These are phyloP conservation scores for Caryopteris hybrid DNA, from an alignment of 305 asterid genomes.

Conservation along the genomic window DNA sequence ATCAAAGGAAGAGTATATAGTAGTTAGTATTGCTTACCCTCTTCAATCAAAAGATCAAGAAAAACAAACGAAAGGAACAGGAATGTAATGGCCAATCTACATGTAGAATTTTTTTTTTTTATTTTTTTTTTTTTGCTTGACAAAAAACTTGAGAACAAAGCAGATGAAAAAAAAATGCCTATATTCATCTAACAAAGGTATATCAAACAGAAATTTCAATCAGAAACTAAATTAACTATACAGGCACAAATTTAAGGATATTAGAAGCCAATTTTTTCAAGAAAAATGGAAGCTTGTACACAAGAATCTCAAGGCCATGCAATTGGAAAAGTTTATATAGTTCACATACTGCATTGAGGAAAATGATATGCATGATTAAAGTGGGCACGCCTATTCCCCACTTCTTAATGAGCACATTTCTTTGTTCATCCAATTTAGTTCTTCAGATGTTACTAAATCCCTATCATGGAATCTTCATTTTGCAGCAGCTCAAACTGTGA, in stretches of 20 bases:
- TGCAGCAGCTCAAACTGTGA: too few species aligned
- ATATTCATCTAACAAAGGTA: neutral
- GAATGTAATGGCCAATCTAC: neutral
- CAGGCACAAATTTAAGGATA: conserved; percentile 1
- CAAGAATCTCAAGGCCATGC: neutral
- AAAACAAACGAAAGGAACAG: neutral
- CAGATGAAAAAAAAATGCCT: neutral
- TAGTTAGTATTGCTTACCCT: neutral
- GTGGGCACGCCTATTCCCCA: too few species aligned
- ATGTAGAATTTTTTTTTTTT: too few species aligned
- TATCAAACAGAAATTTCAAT: neutral
- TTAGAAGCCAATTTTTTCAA: neutral
- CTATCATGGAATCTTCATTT: too few species aligned
- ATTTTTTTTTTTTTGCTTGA: neutral
- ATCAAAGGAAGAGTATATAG: neutral
- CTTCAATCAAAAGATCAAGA: neutral
- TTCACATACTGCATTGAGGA: too few species aligned
- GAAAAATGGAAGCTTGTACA: neutral
- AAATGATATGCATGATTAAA: too few species aligned
- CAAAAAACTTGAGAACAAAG: neutral
- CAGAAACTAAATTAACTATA: neutral
- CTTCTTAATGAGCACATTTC: too few species aligned
- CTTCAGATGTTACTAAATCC: too few species aligned
- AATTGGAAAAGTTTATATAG: too few species aligned
- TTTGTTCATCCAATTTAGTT: too few species aligned